Conservation (phyloP, 768 basidiomycete genomes). For the Xerocomellus dryophilus region DNA sequence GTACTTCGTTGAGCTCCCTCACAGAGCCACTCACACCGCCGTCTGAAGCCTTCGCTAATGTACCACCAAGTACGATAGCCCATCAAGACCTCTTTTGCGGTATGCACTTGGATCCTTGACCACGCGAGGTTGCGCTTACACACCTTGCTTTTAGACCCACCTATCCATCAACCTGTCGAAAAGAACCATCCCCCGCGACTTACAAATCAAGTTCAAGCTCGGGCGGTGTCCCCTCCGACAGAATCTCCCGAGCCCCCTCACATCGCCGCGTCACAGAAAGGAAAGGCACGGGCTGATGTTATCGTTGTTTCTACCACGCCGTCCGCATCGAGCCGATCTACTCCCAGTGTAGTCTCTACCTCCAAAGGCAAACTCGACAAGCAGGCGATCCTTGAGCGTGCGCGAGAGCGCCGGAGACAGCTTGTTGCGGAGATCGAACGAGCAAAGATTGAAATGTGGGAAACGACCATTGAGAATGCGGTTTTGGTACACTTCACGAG, state of each 20-base stretch:
- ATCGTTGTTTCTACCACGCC: neutral
- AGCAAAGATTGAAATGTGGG: slow-evolving; percentile 70
- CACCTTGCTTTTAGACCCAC: slow-evolving; percentile 4
- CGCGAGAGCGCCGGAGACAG: slow-evolving; percentile 50
- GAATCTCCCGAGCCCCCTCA: neutral
- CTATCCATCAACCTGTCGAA: neutral
- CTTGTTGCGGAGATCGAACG: slow-evolving; percentile 54
- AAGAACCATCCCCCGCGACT: neutral
- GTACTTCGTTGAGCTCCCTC: slow-evolving; percentile 32
- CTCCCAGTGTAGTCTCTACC: neutral
- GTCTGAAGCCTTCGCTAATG: slow-evolving; percentile 16
- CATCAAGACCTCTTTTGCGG: slow-evolving; percentile 7
- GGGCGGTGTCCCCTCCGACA: neutral
- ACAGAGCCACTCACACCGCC: slow-evolving; percentile 27
- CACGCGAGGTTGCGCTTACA: slow-evolving; percentile 1
- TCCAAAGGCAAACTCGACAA: slow-evolving; percentile 26
- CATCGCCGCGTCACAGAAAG: slow-evolving; percentile 12
- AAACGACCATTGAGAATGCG: slow-evolving; percentile 68
- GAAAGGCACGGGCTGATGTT: slow-evolving; percentile 10
- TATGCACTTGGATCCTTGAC: slow-evolving; percentile 1
- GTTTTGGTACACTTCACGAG: slow-evolving; percentile 49
- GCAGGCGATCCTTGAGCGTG: slow-evolving; percentile 48
- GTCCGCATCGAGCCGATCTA: neutral
- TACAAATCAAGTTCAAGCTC: neutral
- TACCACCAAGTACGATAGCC: neutral